These are phyloP conservation scores for Cyphellophora attinorum DNA, from an alignment of 2,329 filamentous ascomycete genomes.

Conservation along the genomic window DNA sequence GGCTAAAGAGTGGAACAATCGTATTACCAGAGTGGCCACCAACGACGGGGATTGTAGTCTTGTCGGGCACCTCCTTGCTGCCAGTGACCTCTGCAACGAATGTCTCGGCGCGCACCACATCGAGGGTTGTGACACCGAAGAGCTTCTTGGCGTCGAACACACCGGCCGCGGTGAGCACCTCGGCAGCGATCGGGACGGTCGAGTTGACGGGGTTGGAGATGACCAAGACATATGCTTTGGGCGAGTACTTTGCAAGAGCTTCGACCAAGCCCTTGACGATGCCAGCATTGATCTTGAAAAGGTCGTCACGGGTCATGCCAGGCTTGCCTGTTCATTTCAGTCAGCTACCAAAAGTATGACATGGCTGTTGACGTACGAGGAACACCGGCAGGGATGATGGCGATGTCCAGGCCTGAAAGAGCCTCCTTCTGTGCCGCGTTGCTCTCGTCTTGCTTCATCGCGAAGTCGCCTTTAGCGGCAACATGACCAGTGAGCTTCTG, in stretches of 20 bases:
- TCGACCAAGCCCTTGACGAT: constrained; percentile 93
- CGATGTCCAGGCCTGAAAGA: constrained; percentile 86
- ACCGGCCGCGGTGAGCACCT: constrained; percentile 86
- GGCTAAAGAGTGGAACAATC: constrained; percentile 95
- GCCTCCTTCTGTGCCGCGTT: constrained; percentile 75
- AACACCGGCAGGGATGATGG: constrained; percentile 96
- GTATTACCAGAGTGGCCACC: constrained; percentile 97
- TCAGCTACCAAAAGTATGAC: constrained; percentile 13
- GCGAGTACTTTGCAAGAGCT: constrained; percentile 74
- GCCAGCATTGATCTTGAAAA: constrained; percentile 99
- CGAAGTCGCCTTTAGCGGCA: constrained; percentile 43
- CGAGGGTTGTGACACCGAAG: constrained; percentile 96
- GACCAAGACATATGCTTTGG: constrained; percentile 89
- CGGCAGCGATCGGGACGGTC: constrained; percentile 92
- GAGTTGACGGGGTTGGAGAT: constrained; percentile 99
- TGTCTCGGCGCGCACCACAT: constrained; percentile 95
- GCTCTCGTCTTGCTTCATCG: constrained; percentile 34
- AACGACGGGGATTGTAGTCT: constrained; percentile 81
- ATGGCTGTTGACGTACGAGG: constrained; percentile 58
- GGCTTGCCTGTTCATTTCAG: constrained; percentile 65
- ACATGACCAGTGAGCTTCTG: constrained; percentile 84
- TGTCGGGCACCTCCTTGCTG: constrained; percentile 70
- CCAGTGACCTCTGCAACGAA: constrained; percentile 82
- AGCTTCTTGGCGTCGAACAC: constrained; percentile 94
- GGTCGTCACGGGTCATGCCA: constrained; percentile 97